Evolutionary conservation across 2,329 filamentous ascomycete species (phyloP).

Genomic region (Nemania serpens): DNA sequence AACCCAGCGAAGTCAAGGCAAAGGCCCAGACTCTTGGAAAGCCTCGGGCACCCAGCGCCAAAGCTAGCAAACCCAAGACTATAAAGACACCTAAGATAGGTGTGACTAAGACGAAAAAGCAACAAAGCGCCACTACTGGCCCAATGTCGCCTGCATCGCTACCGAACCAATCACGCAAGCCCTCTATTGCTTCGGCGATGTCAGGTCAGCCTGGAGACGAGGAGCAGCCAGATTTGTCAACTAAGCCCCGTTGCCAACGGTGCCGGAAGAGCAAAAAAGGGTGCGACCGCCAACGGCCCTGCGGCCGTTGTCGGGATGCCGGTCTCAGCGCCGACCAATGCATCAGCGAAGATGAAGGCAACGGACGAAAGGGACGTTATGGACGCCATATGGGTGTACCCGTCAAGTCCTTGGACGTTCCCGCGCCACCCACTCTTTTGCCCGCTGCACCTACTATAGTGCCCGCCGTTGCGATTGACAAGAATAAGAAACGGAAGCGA

Average conservation of each 20-base stretch:
- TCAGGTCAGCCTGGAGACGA: slow-evolving; percentile 73
- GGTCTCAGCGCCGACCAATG: slow-evolving; percentile 92
- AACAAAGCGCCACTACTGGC: slow-evolving; percentile 45
- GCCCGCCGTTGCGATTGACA: slow-evolving; percentile 53
- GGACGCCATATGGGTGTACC: slow-evolving; percentile 72
- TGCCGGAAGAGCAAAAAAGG: slow-evolving; percentile 99
- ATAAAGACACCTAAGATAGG: slow-evolving; percentile 47
- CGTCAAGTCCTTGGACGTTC: slow-evolving; percentile 60
- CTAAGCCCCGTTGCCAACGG: slow-evolving; percentile 94
- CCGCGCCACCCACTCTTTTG: slow-evolving; percentile 42
- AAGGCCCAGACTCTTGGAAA: slow-evolving; percentile 48
- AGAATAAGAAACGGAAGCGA: slow-evolving; percentile 67
- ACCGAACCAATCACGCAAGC: slow-evolving; percentile 72
- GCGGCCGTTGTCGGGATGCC: slow-evolving; percentile 92
- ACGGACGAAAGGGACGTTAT: slow-evolving; percentile 94
- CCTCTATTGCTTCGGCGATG: slow-evolving; percentile 67
- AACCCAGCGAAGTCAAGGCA: slow-evolving; percentile 48
- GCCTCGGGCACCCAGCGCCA: slow-evolving; percentile 43
- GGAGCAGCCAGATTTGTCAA: slow-evolving; percentile 89
- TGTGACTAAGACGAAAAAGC: slow-evolving; percentile 61
- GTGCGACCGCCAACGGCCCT: slow-evolving; percentile 94
- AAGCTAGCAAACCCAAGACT: slow-evolving; percentile 52
- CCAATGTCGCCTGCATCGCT: slow-evolving; percentile 69
- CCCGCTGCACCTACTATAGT: slow-evolving; percentile 50
- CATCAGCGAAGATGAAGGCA: slow-evolving; percentile 96